Evolutionary conservation across 805 yeast species (phyloP).

Genomic region (Phaffomyces thermotolerans): DNA sequence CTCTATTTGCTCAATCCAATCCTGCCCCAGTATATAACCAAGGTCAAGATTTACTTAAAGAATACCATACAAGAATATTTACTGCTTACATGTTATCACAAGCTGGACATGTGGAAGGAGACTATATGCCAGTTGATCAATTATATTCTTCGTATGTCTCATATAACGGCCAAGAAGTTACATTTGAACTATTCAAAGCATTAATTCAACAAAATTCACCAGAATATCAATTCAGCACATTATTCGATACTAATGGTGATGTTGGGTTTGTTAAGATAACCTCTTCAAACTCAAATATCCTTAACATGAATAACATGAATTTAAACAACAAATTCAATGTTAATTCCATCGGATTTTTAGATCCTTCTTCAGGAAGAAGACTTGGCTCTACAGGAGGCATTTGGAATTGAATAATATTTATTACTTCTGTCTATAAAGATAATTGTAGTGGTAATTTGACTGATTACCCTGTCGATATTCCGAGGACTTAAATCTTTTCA

Average conservation of each 20-base stretch:
- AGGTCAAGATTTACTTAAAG: conserved; percentile 4
- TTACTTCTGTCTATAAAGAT: too few relatives aligned
- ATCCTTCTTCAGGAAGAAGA: neutral
- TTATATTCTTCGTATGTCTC: conserved; percentile 5
- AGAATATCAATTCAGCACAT: conserved; percentile 8
- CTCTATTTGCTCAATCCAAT: neutral
- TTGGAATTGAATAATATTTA: conserved; percentile 1
- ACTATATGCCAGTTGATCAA: conserved; percentile 5
- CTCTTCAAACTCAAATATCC: neutral
- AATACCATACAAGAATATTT: conserved; percentile 9
- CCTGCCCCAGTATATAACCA: neutral
- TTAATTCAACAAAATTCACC: conserved; percentile 10
- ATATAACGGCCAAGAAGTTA: conserved; percentile 2
- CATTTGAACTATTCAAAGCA: conserved; percentile 7
- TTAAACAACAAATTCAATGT: neutral
- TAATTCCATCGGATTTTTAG: neutral
- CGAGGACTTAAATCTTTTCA: too few relatives aligned
- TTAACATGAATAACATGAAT: too few relatives aligned
- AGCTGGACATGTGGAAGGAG: conserved; percentile 4
- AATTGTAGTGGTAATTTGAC: too few relatives aligned
- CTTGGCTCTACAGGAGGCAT: neutral
- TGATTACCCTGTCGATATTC: too few relatives aligned
- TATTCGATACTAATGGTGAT: conserved; percentile 10
- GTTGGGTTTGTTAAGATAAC: conserved; percentile 12
- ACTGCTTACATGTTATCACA: conserved; percentile 8